A percentile compares a stretch with the other conserved stretches of the same genome.
phyloP scores from a whole-genome alignment of 2,329 filamentous ascomycete species.

The Colletotrichum melonis region DNA sequence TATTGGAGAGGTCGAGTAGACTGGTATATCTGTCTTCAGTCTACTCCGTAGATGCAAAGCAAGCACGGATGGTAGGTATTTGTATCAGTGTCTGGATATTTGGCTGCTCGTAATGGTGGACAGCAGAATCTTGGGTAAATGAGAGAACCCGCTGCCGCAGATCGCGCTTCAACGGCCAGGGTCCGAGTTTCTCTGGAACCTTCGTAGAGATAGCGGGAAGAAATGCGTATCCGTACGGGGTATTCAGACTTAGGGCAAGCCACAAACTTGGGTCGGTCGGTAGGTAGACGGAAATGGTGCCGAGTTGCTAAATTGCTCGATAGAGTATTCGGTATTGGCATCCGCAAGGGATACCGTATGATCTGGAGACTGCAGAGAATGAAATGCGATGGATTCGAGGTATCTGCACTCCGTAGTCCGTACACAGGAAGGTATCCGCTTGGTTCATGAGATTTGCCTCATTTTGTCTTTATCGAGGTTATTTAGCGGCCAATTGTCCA shows the following conservation, averaged over 20 bases:
- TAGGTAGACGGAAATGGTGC: not conserved
- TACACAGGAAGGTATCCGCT: constrained; percentile 11
- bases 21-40: not conserved
- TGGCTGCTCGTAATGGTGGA: constrained; percentile 10
- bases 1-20: not conserved
- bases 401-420: too few species aligned
- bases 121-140: constrained; percentile 20
- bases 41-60: not conserved
- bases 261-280: not conserved
- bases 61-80: not conserved
- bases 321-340: too few species aligned
- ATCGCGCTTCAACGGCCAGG: not conserved
- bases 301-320: not conserved
- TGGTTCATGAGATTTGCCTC: constrained; percentile 30
- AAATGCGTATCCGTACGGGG: not conserved
- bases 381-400: not conserved
- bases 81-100: not conserved
- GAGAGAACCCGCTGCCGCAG: not conserved
- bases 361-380: not conserved
- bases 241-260: not conserved
- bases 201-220: not conserved
- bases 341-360: not conserved
- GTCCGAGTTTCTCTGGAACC: constrained; percentile 2
- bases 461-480: constrained; percentile 27
- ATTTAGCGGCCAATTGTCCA: constrained; percentile 24